A percentile compares a stretch with the other conserved stretches of the same genome.
Conservation (phyloP, 2,329 filamentous ascomycete genomes). For the Didymella keratinophila region DNA sequence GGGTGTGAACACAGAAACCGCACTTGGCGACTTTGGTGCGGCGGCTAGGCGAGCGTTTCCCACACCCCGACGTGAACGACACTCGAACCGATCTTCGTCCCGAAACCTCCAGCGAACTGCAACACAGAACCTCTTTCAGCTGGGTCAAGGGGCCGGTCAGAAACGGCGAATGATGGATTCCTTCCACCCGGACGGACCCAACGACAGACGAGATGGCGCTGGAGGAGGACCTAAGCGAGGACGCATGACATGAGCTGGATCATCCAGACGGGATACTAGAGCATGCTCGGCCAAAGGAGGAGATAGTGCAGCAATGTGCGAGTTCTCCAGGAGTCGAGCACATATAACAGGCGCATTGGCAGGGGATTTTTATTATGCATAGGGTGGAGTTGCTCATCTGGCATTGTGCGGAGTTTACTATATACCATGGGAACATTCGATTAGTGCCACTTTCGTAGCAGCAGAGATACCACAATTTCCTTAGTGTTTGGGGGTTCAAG, state of each 20-base stretch:
- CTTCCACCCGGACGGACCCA: slow-evolving; percentile 73
- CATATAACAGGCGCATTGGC: slow-evolving; percentile 28
- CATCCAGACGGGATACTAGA: neutral
- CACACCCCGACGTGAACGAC: slow-evolving; percentile 50
- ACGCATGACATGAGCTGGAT: slow-evolving; percentile 42
- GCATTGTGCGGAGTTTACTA: slow-evolving; percentile 37
- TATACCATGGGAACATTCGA: slow-evolving; percentile 27
- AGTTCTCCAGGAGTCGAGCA: neutral
- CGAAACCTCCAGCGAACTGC: slow-evolving; percentile 44
- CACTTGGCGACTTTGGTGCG: slow-evolving; percentile 36
- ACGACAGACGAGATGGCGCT: slow-evolving; percentile 64
- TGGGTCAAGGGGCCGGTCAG: slow-evolving; percentile 71
- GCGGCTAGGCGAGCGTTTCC: slow-evolving; percentile 45
- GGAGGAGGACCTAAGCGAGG: slow-evolving; percentile 50
- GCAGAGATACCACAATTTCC: slow-evolving; percentile 26
- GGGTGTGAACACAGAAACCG: slow-evolving; percentile 48
- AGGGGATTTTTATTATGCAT: slow-evolving; percentile 31
- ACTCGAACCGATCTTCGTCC: slow-evolving; percentile 47
- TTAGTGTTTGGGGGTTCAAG: neutral
- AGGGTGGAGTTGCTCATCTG: slow-evolving; percentile 34
- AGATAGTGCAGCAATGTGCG: slow-evolving; percentile 2
- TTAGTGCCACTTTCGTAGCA: slow-evolving; percentile 19
- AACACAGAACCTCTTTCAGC: slow-evolving; percentile 50
- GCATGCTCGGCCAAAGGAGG: neutral
- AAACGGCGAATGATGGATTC: slow-evolving; percentile 80